Base-by-base conservation (phyloP, 2,329 filamentous ascomycete genomes). In the Xylaria sp. region DNA sequence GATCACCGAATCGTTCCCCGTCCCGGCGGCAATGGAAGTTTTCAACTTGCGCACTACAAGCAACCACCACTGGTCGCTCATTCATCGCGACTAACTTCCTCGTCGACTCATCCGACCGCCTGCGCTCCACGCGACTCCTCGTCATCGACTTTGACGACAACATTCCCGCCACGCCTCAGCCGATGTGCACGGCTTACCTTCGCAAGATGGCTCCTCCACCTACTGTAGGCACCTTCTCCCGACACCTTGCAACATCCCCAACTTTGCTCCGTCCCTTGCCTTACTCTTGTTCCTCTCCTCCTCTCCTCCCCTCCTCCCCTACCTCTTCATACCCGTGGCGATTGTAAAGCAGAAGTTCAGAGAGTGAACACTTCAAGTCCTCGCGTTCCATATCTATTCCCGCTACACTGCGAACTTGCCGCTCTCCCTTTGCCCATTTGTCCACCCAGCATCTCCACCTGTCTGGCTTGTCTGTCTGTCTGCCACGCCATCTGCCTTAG, bases 11-110 rank as follows among this genome's bases (percentile, higher is more conserved):
- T 23, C 35, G 50, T 48, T 55, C 16, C 58, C 50, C 35, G 34
- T 48, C 56, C 59, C 42, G 62, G 61, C 57, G 63, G 59, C 59
- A 44, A 65, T 65, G 63, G 63, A 61, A 61, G 59, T 48, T 55
- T 54, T 49, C 55, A 7, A 54, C 37, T 55, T 46, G 59, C 30
- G 13, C 53, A 42, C 52, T 59, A 30, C 23, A 30, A 30, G 23
- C 23, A 58, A 61, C 59, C 62, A 62, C 63, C 57, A 52, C 61
- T 44, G 57, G 63, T 62, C 58, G 59, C 56, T 55, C 37, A 53
- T 54, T 42, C 18, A 57, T 58, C 55, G 46, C 55, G 49, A 30
- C 23, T 19, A 55, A n/a, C 19, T 18, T 30, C 23, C 23, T 30
- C 23, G 5, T 30, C 23, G 23, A 30, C 23, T 30, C 23, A 30